These are phyloP conservation scores for Scedosporium dehoogii DNA, from an alignment of 2,329 filamentous ascomycete genomes.

Conservation along the genomic window DNA sequence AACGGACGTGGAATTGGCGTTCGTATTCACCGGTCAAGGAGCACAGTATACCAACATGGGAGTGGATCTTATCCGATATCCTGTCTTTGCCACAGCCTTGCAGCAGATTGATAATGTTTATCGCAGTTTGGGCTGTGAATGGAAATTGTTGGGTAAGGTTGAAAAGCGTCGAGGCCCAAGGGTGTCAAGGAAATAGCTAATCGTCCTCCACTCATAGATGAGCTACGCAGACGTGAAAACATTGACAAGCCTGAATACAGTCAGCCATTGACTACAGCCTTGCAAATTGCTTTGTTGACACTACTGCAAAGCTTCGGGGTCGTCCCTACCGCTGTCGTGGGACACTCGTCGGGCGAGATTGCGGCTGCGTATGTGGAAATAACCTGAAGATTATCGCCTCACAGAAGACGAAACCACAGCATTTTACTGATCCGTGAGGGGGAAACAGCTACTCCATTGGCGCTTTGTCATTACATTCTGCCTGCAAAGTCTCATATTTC, in stretches of 20 bases:
- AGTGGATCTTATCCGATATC: conserved; percentile 5
- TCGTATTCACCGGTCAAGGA: conserved; percentile 5
- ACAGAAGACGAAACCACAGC: too few relatives aligned
- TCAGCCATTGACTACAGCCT: conserved; percentile 30
- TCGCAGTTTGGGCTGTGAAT: too few relatives aligned
- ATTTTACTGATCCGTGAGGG: too few relatives aligned
- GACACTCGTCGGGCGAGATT: conserved; percentile 29
- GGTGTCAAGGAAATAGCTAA: conserved; percentile 9
- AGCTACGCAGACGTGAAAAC: conserved; percentile 10
- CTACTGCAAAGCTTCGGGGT: conserved; percentile 21
- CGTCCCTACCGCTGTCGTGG: conserved; percentile 18
- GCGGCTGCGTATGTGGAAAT: conserved; percentile 18
- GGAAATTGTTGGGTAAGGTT: too few relatives aligned
- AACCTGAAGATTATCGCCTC: too few relatives aligned
- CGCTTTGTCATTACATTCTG: conserved; percentile 14
- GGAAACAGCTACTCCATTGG: conserved; percentile 14
- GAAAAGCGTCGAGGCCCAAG: neutral
- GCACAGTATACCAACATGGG: conserved; percentile 3
- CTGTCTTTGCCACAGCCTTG: conserved; percentile 12
- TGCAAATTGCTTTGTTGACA: conserved; percentile 31
- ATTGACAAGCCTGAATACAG: conserved; percentile 17
- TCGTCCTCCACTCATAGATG: conserved; percentile 9
- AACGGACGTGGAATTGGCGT: neutral
- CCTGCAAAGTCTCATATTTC: conserved; percentile 21
- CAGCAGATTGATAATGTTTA: conserved; percentile 11